These are phyloP conservation scores for Smittium culicis DNA, from an alignment of 371 early-diverging fungal genomes.

Conservation along the genomic window DNA sequence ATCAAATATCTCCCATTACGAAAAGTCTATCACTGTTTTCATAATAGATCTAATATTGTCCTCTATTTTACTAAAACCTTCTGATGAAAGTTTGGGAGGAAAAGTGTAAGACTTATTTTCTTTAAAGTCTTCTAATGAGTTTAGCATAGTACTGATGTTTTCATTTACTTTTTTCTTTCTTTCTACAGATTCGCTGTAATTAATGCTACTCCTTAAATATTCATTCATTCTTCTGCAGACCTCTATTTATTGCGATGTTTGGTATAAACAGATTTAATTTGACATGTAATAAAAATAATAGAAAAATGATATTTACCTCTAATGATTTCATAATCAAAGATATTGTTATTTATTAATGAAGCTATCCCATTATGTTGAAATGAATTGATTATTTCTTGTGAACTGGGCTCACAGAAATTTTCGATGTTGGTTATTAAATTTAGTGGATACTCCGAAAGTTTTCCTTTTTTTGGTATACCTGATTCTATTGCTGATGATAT, in stretches of 20 bases:
- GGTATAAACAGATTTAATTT: too few species aligned
- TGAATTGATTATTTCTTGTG: not conserved
- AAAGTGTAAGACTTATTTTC: not conserved
- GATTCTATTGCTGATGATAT: not conserved
- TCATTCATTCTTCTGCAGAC: not conserved
- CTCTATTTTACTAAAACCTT: not conserved
- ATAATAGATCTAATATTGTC: not conserved
- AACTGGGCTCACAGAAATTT: not conserved
- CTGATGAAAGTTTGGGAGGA: not conserved
- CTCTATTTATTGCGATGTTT: too few species aligned
- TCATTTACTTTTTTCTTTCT: not conserved
- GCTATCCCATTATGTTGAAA: not conserved
- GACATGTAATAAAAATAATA: too few species aligned
- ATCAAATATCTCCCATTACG: conserved; percentile 22
- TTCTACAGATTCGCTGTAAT: not conserved
- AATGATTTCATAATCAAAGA: not conserved
- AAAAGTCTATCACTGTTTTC: conserved; percentile 19
- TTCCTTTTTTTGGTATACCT: not conserved
- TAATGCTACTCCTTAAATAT: not conserved
- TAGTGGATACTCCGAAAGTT: not conserved
- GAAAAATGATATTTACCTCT: too few species aligned
- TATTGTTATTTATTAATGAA: not conserved
- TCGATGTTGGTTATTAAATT: not conserved
- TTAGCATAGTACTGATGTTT: not conserved
- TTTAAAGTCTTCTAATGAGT: not conserved